These are phyloP conservation scores for Solanum virginianum DNA, from an alignment of 257 asterid genomes.

Conservation along the genomic window DNA sequence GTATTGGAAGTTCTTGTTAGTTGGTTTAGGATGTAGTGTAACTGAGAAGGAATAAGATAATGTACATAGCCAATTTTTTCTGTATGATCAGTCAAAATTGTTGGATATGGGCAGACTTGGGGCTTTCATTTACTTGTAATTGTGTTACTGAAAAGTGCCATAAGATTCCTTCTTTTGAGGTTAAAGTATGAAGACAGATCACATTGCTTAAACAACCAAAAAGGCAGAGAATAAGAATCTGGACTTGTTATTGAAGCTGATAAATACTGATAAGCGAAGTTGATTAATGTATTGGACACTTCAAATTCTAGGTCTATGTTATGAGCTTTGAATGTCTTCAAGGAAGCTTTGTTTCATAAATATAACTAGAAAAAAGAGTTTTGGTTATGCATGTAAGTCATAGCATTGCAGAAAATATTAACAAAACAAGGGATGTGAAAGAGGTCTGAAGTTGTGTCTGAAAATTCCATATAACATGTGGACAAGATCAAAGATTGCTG, in stretches of 20 bases:
- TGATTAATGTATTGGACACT: not conserved
- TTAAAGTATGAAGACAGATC: not conserved
- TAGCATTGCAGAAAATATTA: not conserved
- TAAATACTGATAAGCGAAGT: not conserved
- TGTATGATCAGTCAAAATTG: not conserved
- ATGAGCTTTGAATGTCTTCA: not conserved
- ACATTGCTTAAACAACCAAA: not conserved
- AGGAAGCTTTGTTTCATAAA: not conserved
- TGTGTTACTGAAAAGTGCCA: not conserved
- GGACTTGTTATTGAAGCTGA: not conserved
- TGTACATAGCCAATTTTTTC: not conserved
- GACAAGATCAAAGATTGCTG: not conserved
- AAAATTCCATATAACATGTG: not conserved
- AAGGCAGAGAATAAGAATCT: not conserved
- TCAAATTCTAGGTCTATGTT: not conserved
- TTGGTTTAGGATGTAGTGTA: not conserved
- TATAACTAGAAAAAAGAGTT: not conserved
- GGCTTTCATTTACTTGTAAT: not conserved
- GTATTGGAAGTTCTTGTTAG: not conserved
- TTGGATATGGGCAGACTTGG: not conserved
- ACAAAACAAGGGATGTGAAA: not conserved
- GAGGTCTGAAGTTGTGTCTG: not conserved
- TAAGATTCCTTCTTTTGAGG: not conserved
- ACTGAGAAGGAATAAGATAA: not conserved
- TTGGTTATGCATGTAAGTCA: not conserved